Percentiles rank a stretch among this genome's conserved stretches.
Evolutionary conservation across 345 rosid genomes (phyloP).

Genomic region (Eucalyptus marginata): DNA sequence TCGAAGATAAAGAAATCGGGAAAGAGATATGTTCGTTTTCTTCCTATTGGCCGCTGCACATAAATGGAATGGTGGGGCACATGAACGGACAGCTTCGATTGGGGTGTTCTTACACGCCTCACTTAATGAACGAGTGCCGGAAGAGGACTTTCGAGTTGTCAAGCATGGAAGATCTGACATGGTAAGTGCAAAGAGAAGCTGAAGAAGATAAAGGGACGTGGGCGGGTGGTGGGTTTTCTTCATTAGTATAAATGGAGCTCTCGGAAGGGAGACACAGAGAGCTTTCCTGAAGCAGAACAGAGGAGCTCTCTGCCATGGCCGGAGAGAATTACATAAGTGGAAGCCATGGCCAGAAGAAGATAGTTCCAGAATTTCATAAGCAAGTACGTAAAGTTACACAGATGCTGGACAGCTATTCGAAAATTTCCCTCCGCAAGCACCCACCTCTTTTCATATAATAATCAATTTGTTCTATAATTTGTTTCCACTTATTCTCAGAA

Average conservation of each 20-base stretch:
- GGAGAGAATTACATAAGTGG: not conserved
- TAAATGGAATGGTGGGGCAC: not conserved
- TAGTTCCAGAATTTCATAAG: too few species aligned
- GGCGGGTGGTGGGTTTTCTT: not conserved
- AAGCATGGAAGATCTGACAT: not conserved
- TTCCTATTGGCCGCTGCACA: not conserved
- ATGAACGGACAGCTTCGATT: not conserved
- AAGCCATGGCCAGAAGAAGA: not conserved
- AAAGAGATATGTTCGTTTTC: not conserved
- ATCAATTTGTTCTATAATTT: not conserved
- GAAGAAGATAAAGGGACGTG: not conserved
- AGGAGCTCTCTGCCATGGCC: not conserved
- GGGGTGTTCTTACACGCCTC: not conserved
- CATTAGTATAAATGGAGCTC: not conserved
- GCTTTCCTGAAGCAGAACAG: not conserved
- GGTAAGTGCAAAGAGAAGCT: not conserved
- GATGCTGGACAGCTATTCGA: not conserved
- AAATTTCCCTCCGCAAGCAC: not conserved
- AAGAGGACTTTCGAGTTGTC: not conserved
- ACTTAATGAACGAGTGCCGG: not conserved
- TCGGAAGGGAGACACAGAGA: rapidly evolving
- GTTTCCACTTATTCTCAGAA: not conserved
- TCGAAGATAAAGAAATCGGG: too few species aligned
- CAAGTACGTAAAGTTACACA: not conserved
- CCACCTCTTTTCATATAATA: not conserved